These are phyloP conservation scores for Microsporum ferrugineum DNA, from an alignment of 2,329 filamentous ascomycete genomes.

Conservation along the genomic window DNA sequence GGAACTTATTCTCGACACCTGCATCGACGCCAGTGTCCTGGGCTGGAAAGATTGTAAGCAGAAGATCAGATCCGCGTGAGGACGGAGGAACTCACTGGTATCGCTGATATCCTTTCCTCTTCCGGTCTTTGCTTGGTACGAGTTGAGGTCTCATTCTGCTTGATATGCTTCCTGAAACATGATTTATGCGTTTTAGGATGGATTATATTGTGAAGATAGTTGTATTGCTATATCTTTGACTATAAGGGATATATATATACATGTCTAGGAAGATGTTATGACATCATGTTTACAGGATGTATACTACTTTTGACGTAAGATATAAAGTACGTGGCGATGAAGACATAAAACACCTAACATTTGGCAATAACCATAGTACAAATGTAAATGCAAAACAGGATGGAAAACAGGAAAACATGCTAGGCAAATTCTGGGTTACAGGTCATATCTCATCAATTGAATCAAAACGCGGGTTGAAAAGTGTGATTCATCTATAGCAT, in stretches of 20 bases:
- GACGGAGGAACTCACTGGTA: slow-evolving; percentile 18
- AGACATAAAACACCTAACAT: neutral
- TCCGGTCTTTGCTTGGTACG: slow-evolving; percentile 27
- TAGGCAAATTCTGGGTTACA: neutral
- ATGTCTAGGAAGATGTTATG: neutral
- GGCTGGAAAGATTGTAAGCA: slow-evolving; percentile 17
- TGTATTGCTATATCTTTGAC: too few relatives aligned
- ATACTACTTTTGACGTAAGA: neutral
- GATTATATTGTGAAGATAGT: too few relatives aligned
- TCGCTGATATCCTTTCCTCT: slow-evolving; percentile 31
- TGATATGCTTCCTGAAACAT: slow-evolving; percentile 22
- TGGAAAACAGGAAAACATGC: neutral
- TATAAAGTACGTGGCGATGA: neutral
- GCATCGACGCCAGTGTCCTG: slow-evolving; percentile 34
- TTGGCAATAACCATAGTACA: neutral
- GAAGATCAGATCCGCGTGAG: neutral
- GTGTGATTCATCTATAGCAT: slow-evolving; percentile 36
- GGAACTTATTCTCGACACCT: slow-evolving; percentile 29
- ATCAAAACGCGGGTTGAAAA: neutral
- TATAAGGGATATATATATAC: neutral
- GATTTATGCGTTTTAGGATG: neutral
- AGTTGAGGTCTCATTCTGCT: slow-evolving; percentile 33
- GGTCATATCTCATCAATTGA: neutral
- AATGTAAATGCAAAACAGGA: neutral
- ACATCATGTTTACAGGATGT: neutral